Evolutionary conservation across 352 stramenopile species (phyloP).

Genomic region (Peronospora tabacina): DNA sequence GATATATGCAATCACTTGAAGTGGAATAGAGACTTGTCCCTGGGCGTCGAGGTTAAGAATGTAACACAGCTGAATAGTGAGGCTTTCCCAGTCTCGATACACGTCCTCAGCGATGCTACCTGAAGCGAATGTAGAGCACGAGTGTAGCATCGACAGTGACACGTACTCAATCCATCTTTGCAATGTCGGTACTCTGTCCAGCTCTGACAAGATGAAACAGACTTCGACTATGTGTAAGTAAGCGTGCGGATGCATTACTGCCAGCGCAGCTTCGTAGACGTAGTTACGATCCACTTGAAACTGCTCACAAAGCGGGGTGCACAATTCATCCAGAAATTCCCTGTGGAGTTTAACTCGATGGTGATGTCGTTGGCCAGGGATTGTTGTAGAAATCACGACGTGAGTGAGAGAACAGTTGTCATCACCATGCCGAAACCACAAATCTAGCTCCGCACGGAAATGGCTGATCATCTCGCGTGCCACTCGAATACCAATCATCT

Average conservation of each 20-base stretch:
- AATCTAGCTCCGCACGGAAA: conserved; percentile 58
- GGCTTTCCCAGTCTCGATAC: conserved; percentile 75
- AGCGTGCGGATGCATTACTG: conserved; percentile 73
- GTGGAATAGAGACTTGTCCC: conserved; percentile 43
- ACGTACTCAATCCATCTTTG: conserved; percentile 81
- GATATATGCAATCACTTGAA: conserved; percentile 48
- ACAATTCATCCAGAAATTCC: conserved; percentile 67
- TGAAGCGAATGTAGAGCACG: conserved; percentile 68
- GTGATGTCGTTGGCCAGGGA: conserved; percentile 9
- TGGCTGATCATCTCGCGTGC: conserved; percentile 81
- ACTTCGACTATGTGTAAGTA: conserved; percentile 79
- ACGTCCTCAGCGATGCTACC: conserved; percentile 67
- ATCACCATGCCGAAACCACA: conserved; percentile 32
- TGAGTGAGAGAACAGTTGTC: conserved; percentile 11
- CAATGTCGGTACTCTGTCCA: conserved; percentile 44
- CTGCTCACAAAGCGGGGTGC: conserved; percentile 59
- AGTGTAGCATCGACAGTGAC: conserved; percentile 71
- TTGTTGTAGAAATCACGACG: conserved; percentile 7
- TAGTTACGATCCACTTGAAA: conserved; percentile 78
- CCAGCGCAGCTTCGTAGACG: conserved; percentile 66
- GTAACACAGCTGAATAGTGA: conserved; percentile 79
- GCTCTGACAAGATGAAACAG: conserved; percentile 65
- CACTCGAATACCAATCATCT: conserved; percentile 81
- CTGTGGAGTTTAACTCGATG: conserved; percentile 40
- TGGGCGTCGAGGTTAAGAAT: conserved; percentile 60